Percentiles rank a stretch among this genome's conserved stretches.
Conservation (phyloP, 805 yeast species). For the Kockiozyma suomiensis region DNA sequence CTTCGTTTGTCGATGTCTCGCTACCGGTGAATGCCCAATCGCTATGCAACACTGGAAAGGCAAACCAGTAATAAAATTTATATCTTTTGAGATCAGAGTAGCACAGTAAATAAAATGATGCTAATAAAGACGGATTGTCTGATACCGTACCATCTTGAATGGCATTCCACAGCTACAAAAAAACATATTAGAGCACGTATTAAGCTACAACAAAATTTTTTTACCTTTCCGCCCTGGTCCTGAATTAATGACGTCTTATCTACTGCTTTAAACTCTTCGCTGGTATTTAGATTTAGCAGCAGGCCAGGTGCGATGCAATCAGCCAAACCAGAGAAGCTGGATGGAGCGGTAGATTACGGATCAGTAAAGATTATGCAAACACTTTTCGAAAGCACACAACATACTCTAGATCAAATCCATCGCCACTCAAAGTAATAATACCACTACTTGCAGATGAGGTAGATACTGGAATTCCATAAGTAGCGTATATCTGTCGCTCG, state of each 20-base stretch:
- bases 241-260: slow-evolving; percentile 66
- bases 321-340: background rate
- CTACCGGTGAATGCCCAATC: slow-evolving; percentile 48
- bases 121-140: slow-evolving; percentile 47
- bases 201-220: background rate
- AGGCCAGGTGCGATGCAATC: slow-evolving; percentile 44
- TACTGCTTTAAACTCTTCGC: slow-evolving; percentile 75
- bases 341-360: background rate
- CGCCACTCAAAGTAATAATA: slow-evolving; percentile 37
- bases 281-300: slow-evolving; percentile 70
- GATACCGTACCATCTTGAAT: slow-evolving; percentile 45
- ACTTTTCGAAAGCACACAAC: background rate
- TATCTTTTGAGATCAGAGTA: slow-evolving; percentile 90
- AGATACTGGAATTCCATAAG: slow-evolving; percentile 38
- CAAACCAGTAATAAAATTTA: slow-evolving; percentile 87
- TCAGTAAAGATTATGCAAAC: background rate
- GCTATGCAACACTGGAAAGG: slow-evolving; percentile 66
- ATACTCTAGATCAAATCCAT: slow-evolving; percentile 9
- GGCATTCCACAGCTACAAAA: slow-evolving; percentile 25
- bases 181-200: background rate
- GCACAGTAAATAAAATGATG: slow-evolving; percentile 57
- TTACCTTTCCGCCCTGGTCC: slow-evolving; percentile 44
- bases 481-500: slow-evolving; percentile 49
- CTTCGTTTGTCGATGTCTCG: background rate
- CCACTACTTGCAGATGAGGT: slow-evolving; percentile 37